Base-by-base conservation (phyloP, 1,284 basidiomycete genomes). In the Cryptococcus hybrid region DNA sequence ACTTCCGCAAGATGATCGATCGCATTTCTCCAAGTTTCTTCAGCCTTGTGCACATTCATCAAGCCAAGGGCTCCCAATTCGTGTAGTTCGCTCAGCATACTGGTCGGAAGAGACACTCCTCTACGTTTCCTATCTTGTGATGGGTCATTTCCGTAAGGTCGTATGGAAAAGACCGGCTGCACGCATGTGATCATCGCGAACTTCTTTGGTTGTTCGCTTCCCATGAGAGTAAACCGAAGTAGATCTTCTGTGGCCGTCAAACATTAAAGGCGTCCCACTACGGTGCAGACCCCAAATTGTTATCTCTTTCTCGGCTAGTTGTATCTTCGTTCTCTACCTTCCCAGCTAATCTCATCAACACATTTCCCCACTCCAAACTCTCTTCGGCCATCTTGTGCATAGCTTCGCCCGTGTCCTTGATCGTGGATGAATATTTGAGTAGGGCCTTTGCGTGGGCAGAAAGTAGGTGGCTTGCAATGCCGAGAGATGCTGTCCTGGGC, bases 381-480 rank as follows among this genome's bases (percentile, higher is more conserved):
- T 69, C 67, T 40, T 56, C 47, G 1, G 70, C 70, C 60, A 71
- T 62, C 6, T 55, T 59, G 5, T 55, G 47, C 61, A 73, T 65
- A 7, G 59, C 58, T 35, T 64, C 62, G 44, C 62, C 58, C 5
- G 58, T 52, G 5, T 68, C 63, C 6, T 44, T 55, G 55, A 70
- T 64, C 12, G 47, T 47, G 1, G 56, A 54, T 11, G 68, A 67
- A 9, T 70, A 66, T 1, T 59, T 60, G 47, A 70, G 59, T 8
- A 72, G 58, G 0, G 60, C 59, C 7, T 63, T 49, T 12, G 69
- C 72, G 35, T 74, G 71, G 1, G 64, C 59, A n/a, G 57, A 66
- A 7, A 74, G 63, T 11, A 74, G 54, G 39, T 74, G 67, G 9
- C 67, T 68, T 5, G 69, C 70, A 13, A 70, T 63, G 7, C 64